Evolutionary conservation across 371 early-diverging fungal genomes (phyloP).

Genomic region (Syncephalis plumigaleata): DNA sequence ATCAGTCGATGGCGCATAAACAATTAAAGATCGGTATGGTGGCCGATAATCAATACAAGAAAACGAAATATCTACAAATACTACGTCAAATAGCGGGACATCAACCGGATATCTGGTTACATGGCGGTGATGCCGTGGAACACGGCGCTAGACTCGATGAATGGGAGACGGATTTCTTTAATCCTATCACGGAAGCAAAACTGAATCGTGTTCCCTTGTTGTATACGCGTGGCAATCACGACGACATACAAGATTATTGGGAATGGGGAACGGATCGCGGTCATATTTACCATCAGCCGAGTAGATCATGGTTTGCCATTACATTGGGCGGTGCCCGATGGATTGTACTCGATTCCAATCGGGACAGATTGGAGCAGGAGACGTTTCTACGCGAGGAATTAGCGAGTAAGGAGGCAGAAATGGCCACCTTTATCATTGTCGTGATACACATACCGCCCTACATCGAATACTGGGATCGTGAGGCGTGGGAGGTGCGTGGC

Average conservation of each 20-base stretch:
- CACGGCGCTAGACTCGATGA: slow-evolving; percentile 30
- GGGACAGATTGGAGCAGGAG: slow-evolving; percentile 38
- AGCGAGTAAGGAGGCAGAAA: slow-evolving; percentile 22
- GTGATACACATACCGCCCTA: slow-evolving; percentile 66
- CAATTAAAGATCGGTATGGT: slow-evolving; percentile 20
- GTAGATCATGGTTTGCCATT: slow-evolving; percentile 35
- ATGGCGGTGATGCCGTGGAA: slow-evolving; percentile 50
- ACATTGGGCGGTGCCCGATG: slow-evolving; percentile 40
- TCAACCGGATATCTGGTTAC: slow-evolving; percentile 27
- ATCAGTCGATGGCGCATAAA: too few species aligned
- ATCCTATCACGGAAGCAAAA: slow-evolving; percentile 34
- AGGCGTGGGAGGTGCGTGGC: slow-evolving; percentile 38
- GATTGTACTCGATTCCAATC: slow-evolving; percentile 50
- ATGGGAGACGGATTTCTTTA: slow-evolving; percentile 58
- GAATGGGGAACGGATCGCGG: slow-evolving; percentile 21
- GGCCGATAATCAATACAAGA: slow-evolving; percentile 40
- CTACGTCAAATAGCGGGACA: slow-evolving; percentile 20
- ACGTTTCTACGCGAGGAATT: slow-evolving; percentile 40
- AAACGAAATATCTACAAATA: slow-evolving; percentile 25
- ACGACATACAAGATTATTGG: slow-evolving; percentile 5
- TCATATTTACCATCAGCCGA: slow-evolving; percentile 23
- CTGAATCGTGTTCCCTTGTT: slow-evolving; percentile 43
- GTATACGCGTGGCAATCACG: slow-evolving; percentile 65
- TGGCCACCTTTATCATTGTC: slow-evolving; percentile 42
- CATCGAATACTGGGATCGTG: slow-evolving; percentile 62